Base-by-base conservation (phyloP, 1,284 basidiomycete genomes). In the Mycena sp. region DNA sequence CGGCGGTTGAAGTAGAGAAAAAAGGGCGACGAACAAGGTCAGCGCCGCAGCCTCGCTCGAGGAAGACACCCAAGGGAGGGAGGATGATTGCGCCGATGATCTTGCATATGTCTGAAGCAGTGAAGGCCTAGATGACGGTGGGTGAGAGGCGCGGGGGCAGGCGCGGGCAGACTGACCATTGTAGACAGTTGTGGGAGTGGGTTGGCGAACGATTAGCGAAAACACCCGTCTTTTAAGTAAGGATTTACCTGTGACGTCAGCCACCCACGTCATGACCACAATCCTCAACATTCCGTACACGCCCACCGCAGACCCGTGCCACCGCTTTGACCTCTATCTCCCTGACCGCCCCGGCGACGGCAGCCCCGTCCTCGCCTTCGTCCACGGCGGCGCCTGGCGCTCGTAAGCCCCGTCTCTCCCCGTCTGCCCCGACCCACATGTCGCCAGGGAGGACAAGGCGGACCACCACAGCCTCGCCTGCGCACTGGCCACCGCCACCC, bases 341-440 rank as follows among this genome's bases (percentile, higher is more conserved):
- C 78, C 81, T 1, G 38, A 30, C 37, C 57, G 63, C 16, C 12
- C 52, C 14, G 45, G 51, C 19, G 45, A 41, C 23, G 40, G 23
- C 7, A 45, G 38, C 37, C 51, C 48, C 43, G 28, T 58, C 28
- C 65, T 61, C 48, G 67, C 56, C 64, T 92, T 91, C 69, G 78
- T 93, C 17, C 92, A 93, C 70, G 92, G 92, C 35, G 92, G 92
- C 40, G 92, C 92, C 35, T 94, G 92, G 92, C 79, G 86, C 70
- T 76, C 85, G 91, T 91, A 71, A 81, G 88, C 74, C 37, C 43
- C 26, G 48, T 35, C 25, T 57, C 40, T 51, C 35, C 4, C 43
- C 35, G 49, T 58, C 55, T 44, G 40, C 29, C 48, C n/a, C 38
- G 17, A n/a, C 37, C 62, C 41, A 26, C 28, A 19, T 16, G 19